Evolutionary conservation across 2,329 filamentous ascomycete species (phyloP).

Genomic region (Botryotinia calthae): DNA sequence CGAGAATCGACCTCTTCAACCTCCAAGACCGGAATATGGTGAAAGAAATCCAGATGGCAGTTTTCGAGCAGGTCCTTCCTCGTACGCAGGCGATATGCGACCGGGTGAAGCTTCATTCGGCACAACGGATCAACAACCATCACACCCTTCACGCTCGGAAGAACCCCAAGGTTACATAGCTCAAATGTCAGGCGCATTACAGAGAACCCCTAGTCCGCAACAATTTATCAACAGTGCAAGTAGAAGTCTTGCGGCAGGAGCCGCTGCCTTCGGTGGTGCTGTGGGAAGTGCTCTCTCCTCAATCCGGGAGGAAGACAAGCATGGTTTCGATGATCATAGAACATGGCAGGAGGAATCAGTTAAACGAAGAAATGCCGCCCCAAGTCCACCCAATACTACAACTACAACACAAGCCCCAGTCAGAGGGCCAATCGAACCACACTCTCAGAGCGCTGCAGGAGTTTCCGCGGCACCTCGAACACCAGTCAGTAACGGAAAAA

Average conservation of each 20-base stretch:
- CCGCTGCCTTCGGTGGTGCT: constrained; percentile 78
- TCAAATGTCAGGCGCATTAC: constrained; percentile 76
- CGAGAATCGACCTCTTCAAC: constrained; percentile 46
- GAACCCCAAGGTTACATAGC: constrained; percentile 63
- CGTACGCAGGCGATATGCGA: constrained; percentile 42
- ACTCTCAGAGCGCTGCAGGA: constrained; percentile 29
- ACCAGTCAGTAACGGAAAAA: constrained; percentile 40
- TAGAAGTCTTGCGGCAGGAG: constrained; percentile 74
- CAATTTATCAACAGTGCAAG: constrained; percentile 83
- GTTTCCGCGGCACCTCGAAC: constrained; percentile 32
- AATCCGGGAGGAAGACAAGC: constrained; percentile 79
- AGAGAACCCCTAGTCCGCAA: constrained; percentile 81
- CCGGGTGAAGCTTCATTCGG: constrained; percentile 45
- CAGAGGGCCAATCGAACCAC: constrained; percentile 30
- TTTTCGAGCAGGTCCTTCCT: constrained; percentile 41
- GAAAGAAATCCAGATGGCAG: constrained; percentile 36
- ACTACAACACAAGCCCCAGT: constrained; percentile 35
- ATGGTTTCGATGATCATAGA: constrained; percentile 79
- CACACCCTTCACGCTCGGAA: constrained; percentile 39
- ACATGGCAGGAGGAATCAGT: constrained; percentile 91
- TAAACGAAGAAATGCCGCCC: constrained; percentile 53
- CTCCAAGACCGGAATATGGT: constrained; percentile 44
- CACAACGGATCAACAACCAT: constrained; percentile 35
- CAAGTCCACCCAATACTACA: constrained; percentile 33
- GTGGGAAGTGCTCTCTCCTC: constrained; percentile 79